Base-by-base conservation (phyloP, 1,284 basidiomycete species). In the Gymnopus androsaceus region DNA sequence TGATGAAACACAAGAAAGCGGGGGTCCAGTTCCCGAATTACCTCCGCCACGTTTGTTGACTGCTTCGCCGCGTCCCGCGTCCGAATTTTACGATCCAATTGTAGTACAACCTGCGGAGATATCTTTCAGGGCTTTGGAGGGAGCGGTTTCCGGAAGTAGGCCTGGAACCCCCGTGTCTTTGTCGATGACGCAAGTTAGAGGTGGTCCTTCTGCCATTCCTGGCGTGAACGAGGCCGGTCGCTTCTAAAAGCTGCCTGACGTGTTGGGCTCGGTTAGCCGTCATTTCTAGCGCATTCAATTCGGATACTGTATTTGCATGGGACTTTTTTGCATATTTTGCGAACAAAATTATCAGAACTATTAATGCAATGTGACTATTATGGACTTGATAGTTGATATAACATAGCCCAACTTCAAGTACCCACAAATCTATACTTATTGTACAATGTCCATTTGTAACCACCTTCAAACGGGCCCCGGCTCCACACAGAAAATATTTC, bases 111-210 rank as follows among this genome's bases (percentile, higher is more conserved):
- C 21, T 12, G 51, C 31, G 28, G 41, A 56, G 9, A 51, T 51
- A 17, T 51, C 54, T 23, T 36, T 56, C 25, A 49, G 31, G 19
- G 48, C 40, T 21, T 28, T 56, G 17, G 48, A 50, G 30, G 47
- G 40, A 25, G 19, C 54, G 2, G 30, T 30, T 25, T 38, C 51
- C 23, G 31, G 33, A 11, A 53, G 51, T 46, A 44, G 51, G 33
- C 15, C 51, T 37, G 42, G 23, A 14, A 53, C 51, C n/a, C 51
- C 51, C n/a, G 25, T 30, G 11, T 52, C 50, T 17, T 52, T 52
- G 40, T 53, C 51, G 21, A 53, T 44, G 51, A 7, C 25, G 3
- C 40, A 33, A 12, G 38, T 15, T 12, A 21, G 28, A 27, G 27
- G 12, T 4, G 38, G 23, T 28, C 4, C 9, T 14, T 7, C 49